These are phyloP conservation scores for Acacia crassicarpa DNA, from an alignment of 306 rosid species.

Conservation along the genomic window DNA sequence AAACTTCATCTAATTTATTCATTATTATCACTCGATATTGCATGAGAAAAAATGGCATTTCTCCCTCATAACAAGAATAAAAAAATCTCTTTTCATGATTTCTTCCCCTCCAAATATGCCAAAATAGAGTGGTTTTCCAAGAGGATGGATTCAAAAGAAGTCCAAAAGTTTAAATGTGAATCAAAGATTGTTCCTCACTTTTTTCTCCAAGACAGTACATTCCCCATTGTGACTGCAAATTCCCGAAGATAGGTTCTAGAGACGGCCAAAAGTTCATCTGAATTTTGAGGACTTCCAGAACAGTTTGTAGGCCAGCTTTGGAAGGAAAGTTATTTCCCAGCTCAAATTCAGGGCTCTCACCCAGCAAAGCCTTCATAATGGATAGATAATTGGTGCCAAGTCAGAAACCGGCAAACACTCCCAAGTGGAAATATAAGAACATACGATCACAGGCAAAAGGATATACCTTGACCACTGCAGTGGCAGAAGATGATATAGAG, in stretches of 20 bases:
- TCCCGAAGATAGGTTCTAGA: slow-evolving; percentile 48
- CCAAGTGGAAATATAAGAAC: slow-evolving; percentile 18
- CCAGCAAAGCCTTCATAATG: slow-evolving; percentile 67
- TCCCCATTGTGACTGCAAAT: slow-evolving; percentile 63
- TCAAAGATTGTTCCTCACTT: slow-evolving; percentile 57
- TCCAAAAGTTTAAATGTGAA: slow-evolving; percentile 23
- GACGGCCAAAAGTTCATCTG: slow-evolving; percentile 84
- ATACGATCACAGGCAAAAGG: slow-evolving; percentile 13
- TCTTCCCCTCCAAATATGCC: neutral
- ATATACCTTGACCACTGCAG: slow-evolving; percentile 85
- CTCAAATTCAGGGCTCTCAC: slow-evolving; percentile 63
- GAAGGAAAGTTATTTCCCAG: slow-evolving; percentile 56
- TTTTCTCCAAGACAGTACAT: slow-evolving; percentile 36
- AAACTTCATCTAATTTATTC: neutral
- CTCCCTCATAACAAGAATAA: neutral
- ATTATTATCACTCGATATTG: neutral
- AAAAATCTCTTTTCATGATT: neutral
- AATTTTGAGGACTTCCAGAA: slow-evolving; percentile 75
- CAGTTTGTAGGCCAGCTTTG: slow-evolving; percentile 67
- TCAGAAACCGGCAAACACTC: slow-evolving; percentile 26
- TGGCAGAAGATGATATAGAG: slow-evolving; percentile 90
- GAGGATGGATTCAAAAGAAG: neutral
- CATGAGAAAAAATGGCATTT: neutral
- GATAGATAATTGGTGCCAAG: slow-evolving; percentile 17
- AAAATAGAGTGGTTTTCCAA: neutral